Evolutionary conservation across 805 yeast species (phyloP).

Genomic region (Cyberlindnera sargentensis): DNA sequence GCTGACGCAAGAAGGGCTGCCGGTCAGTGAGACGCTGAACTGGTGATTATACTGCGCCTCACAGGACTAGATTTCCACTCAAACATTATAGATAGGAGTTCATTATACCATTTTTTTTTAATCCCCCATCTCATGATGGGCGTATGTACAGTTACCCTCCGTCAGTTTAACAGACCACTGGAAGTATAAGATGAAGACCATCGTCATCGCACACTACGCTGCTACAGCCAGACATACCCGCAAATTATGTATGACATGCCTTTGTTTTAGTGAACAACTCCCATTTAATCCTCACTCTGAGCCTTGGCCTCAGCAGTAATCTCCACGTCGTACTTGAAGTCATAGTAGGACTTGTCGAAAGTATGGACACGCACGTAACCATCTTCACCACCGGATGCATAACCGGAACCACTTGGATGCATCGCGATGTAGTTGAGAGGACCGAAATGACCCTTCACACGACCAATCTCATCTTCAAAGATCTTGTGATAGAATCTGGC

Average conservation of each 20-base stretch:
- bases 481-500: constrained; percentile 94
- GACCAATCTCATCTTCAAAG: constrained; percentile 92
- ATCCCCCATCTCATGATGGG: no score
- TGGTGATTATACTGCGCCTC: no score
- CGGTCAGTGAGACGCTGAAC: constrained; percentile 2
- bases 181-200: no score
- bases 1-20: constrained; percentile 47
- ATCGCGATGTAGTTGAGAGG: constrained; percentile 91
- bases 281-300: constrained; percentile 1
- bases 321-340: constrained; percentile 88
- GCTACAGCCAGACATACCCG: not conserved
- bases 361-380: constrained; percentile 93
- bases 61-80: no score
- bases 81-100: no score
- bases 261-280: not conserved
- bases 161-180: no score
- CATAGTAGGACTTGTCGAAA: constrained; percentile 88
- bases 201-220: not conserved
- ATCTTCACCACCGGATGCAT: constrained; percentile 98
- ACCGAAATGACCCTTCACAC: constrained; percentile 98
- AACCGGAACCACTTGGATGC: constrained; percentile 89
- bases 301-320: constrained; percentile 52
- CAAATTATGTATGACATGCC: not conserved
- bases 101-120: no score
- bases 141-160: no score